Conservation (phyloP, 2,329 filamentous ascomycete species). For the Sarocladium brachiariae region DNA sequence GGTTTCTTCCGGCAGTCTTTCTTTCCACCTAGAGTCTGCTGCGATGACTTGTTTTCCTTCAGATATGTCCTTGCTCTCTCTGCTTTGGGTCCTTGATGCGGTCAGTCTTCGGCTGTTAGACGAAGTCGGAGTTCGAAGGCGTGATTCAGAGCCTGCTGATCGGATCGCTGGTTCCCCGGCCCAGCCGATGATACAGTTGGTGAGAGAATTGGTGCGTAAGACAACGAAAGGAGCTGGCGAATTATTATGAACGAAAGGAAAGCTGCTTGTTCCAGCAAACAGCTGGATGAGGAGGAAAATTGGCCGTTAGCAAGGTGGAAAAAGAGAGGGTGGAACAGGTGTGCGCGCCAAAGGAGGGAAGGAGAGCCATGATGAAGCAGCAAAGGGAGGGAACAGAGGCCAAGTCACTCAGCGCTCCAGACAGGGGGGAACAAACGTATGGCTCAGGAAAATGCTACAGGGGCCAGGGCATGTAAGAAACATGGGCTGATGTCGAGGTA, state of each 20-base stretch:
- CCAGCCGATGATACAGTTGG: no score
- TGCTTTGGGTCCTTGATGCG: not conserved
- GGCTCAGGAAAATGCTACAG: constrained; percentile 1
- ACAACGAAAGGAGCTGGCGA: not conserved
- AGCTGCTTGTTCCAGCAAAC: constrained; percentile 8
- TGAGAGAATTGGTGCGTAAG: not conserved
- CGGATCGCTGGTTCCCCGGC: constrained; percentile 1
- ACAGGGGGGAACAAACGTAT: not conserved
- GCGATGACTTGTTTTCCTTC: not conserved
- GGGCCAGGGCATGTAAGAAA: constrained; percentile 9
- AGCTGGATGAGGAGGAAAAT: constrained; percentile 1
- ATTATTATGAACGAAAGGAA: not conserved
- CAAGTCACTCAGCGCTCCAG: not conserved
- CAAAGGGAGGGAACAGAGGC: not conserved
- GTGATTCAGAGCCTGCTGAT: constrained; percentile 7
- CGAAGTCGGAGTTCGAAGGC: not conserved
- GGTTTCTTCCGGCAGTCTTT: constrained; percentile 2
- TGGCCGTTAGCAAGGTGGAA: not conserved
- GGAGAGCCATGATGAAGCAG: not conserved
- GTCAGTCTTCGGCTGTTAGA: not conserved
- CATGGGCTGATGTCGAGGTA: constrained; percentile 9
- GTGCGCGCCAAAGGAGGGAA: not conserved
- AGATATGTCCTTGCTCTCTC: no score
- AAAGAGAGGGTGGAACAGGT: not conserved
- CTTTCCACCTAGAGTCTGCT: constrained; percentile 1